phyloP scores from a whole-genome alignment of 257 asterid genomes.

The Cordia subcordata region DNA sequence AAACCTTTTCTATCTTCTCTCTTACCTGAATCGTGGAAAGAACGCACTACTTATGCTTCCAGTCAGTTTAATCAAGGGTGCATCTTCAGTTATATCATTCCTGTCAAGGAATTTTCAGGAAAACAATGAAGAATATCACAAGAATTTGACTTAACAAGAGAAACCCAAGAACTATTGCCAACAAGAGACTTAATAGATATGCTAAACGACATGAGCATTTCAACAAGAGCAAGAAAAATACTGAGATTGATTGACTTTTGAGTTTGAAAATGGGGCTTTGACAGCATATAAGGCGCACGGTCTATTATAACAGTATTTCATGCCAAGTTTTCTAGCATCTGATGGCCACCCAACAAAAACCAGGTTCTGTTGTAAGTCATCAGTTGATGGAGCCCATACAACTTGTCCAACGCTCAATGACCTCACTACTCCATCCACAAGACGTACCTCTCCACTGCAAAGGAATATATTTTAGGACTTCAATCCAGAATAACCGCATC shows the following conservation, averaged over 20 bases:
- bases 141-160: slow-evolving; percentile 14
- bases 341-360: slow-evolving; percentile 94
- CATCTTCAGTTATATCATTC: slow-evolving; percentile 41
- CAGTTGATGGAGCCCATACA: slow-evolving; percentile 72
- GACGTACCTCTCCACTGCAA: slow-evolving; percentile 72
- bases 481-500: slow-evolving; percentile 9
- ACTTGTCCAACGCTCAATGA: slow-evolving; percentile 84
- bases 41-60: slow-evolving; percentile 68
- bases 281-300: slow-evolving; percentile 83
- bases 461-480: slow-evolving; percentile 17
- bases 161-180: too few relatives aligned
- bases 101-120: slow-evolving; percentile 22
- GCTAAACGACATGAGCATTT: slow-evolving; percentile 5
- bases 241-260: slow-evolving; percentile 37
- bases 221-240: slow-evolving; percentile 17
- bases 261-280: slow-evolving; percentile 47
- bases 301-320: slow-evolving; percentile 77
- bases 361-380: slow-evolving; percentile 44
- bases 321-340: slow-evolving; percentile 72
- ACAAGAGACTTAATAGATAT: neutral
- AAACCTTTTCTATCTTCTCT: neutral
- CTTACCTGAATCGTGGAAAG: slow-evolving; percentile 83
- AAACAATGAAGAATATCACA: slow-evolving; percentile 16
- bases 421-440: slow-evolving; percentile 56
- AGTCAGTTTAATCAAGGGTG: slow-evolving; percentile 41